Evolutionary conservation across 371 early-diverging fungal species (phyloP), one percentile per base, ranked within the genome.

Genomic region (Lichtheimia corymbifera): DNA sequence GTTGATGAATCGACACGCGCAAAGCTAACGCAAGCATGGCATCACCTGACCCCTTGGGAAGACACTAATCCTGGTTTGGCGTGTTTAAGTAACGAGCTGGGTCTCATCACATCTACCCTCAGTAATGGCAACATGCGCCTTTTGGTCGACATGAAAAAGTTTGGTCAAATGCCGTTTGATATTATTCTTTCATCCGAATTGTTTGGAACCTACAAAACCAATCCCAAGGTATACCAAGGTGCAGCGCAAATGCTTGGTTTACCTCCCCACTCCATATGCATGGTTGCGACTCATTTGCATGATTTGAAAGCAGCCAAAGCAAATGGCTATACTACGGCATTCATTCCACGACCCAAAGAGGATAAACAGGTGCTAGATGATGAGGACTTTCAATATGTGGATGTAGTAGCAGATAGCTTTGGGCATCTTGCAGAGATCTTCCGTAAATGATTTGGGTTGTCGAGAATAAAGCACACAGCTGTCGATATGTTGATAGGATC

Each of bases 51-150:
- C 1, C 64, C 64, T n/a, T 64, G 64, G 64, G 20, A 30, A 7
- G 64, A 64, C 25, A 54, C 64, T 4, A 28, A 30, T 25, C 18
- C 24, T 18, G 64, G 64, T 4, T 15, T 64, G 40, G 43, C 17
- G 11, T 9, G 22, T 14, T 41, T 64, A 2, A 54, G 41, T 17
- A 14, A 51, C 13, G n/a, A 28, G 12, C 11, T 35, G 6, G 35
- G 35, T 9, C 54, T 55, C 5, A 41, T 54, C 6, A 64, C 59
- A 41, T 47, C 59, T 1, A 64, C 64, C 2, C 53, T 64, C 13
- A 64, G 64, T 42, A 64, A 64, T 43, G 64, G 64, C 20, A 64
- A 40, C n/a, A 59, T 64, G 11, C 53, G 64, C 2, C 27, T 64
- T 7, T 50, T 64, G 25, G 5, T 52, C 13, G 64, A 64, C 18